Conservation (phyloP, 352 stramenopile genomes). For the Pythium utonaiense region DNA sequence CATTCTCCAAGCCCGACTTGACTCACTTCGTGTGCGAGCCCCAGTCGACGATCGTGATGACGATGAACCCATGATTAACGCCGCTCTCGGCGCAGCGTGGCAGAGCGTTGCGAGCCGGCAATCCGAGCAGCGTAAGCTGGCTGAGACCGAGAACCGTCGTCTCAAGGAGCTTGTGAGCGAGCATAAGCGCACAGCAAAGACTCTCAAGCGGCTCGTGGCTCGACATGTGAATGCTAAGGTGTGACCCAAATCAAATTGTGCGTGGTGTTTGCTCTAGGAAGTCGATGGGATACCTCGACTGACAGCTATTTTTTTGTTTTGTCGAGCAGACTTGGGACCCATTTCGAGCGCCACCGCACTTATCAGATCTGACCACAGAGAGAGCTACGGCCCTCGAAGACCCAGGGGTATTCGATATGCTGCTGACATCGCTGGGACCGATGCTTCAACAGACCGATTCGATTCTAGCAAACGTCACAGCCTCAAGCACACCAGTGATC, state of each 20-base stretch:
- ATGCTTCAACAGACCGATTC: conserved; percentile 6
- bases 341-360: background rate
- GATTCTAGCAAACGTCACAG: background rate
- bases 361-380: background rate
- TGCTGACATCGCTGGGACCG: background rate
- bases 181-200: conserved; percentile 39
- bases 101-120: conserved; percentile 12
- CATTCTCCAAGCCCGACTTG: conserved; percentile 6
- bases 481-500: background rate
- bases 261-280: too few species aligned
- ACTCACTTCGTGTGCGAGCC: background rate
- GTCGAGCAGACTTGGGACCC: background rate
- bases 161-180: conserved; percentile 46
- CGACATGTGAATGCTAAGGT: conserved; percentile 13
- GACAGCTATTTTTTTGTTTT: too few species aligned
- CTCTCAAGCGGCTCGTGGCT: conserved; percentile 2
- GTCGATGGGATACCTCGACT: too few species aligned
- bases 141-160: conserved; percentile 47
- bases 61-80: background rate
- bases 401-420: background rate
- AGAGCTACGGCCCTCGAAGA: background rate
- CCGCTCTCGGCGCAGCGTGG: conserved; percentile 9
- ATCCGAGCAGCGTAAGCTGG: conserved; percentile 16
- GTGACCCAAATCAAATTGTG: background rate
- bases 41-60: background rate